Evolutionary conservation across 2,329 filamentous ascomycete genomes (phyloP).

Genomic region (Xylaria sp.): DNA sequence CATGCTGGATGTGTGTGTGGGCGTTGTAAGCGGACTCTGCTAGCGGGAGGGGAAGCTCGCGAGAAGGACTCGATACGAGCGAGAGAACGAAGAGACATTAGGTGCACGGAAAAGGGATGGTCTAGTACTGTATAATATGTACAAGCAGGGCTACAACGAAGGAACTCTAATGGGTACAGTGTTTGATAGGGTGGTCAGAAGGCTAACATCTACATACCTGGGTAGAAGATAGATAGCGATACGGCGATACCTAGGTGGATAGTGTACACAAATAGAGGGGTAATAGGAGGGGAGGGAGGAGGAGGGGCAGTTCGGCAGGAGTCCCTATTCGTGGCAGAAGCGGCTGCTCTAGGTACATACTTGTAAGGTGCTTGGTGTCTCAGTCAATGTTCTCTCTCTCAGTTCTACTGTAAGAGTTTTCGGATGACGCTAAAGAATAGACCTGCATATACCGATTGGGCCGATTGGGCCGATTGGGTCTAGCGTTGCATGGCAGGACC

Average conservation of each 20-base stretch:
- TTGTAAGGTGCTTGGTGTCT: slow-evolving; percentile 18
- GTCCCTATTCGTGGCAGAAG: slow-evolving; percentile 24
- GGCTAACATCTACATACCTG: slow-evolving; percentile 20
- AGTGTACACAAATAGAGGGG: slow-evolving; percentile 36
- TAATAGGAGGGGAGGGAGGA: slow-evolving; percentile 35
- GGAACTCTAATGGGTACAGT: slow-evolving; percentile 31
- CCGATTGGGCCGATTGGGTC: slow-evolving; percentile 25
- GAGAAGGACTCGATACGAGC: slow-evolving; percentile 41
- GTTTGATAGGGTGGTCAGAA: slow-evolving; percentile 22
- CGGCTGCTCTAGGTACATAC: too few species aligned
- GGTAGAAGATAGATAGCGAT: too few species aligned
- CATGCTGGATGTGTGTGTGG: slow-evolving; percentile 16
- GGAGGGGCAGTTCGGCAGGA: slow-evolving; percentile 32
- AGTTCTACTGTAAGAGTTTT: slow-evolving; percentile 15
- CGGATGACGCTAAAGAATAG: slow-evolving; percentile 23
- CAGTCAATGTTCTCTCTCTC: background rate
- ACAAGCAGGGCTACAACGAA: slow-evolving; percentile 25
- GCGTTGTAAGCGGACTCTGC: slow-evolving; percentile 39
- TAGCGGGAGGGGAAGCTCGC: slow-evolving; percentile 39
- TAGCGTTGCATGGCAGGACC: slow-evolving; percentile 19
- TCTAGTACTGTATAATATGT: slow-evolving; percentile 28
- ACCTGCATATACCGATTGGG: slow-evolving; percentile 22
- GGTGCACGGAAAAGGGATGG: slow-evolving; percentile 30
- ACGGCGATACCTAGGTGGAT: too few species aligned
- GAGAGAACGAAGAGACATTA: slow-evolving; percentile 45